These are phyloP conservation scores for Calonectria henricotiae DNA, from an alignment of 2,329 filamentous ascomycete species.

Conservation along the genomic window DNA sequence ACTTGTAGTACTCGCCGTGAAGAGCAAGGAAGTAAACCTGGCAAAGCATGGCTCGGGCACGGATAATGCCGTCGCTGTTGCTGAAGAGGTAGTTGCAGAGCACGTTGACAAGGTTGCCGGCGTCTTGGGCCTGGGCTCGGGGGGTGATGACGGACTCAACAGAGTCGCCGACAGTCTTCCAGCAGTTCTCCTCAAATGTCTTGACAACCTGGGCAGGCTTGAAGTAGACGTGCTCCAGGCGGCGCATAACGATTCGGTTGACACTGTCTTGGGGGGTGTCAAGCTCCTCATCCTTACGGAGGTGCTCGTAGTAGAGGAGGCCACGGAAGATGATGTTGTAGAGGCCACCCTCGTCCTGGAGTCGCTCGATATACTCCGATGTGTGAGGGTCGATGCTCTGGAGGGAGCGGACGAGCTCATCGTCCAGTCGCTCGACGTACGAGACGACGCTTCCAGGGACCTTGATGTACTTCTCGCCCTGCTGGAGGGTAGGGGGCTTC, in stretches of 20 bases:
- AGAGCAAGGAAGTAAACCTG: conserved; percentile 99
- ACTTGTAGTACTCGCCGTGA: conserved; percentile 98
- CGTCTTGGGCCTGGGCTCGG: conserved; percentile 78
- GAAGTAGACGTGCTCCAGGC: conserved; percentile 98
- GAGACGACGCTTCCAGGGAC: conserved; percentile 95
- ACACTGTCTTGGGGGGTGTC: conserved; percentile 87
- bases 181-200: conserved; percentile 94
- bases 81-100: conserved; percentile 97
- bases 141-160: conserved; percentile 88
- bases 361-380: conserved; percentile 96
- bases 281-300: conserved; percentile 80
- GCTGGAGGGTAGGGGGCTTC: conserved; percentile 83
- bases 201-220: conserved; percentile 96
- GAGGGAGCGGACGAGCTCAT: conserved; percentile 96
- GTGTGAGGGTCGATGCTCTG: conserved; percentile 99
- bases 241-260: conserved; percentile 94
- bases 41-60: conserved; percentile 96
- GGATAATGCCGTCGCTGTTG: conserved; percentile 95
- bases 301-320: conserved; percentile 88
- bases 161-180: conserved; percentile 81
- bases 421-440: conserved; percentile 94
- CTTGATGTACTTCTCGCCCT: conserved; percentile 87
- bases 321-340: conserved; percentile 95
- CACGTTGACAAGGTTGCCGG: conserved; percentile 83
- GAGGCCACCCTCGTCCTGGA: conserved; percentile 90